These are phyloP conservation scores for Pelargonium fulgidum DNA, from an alignment of 441 rosid species.

Conservation along the genomic window DNA sequence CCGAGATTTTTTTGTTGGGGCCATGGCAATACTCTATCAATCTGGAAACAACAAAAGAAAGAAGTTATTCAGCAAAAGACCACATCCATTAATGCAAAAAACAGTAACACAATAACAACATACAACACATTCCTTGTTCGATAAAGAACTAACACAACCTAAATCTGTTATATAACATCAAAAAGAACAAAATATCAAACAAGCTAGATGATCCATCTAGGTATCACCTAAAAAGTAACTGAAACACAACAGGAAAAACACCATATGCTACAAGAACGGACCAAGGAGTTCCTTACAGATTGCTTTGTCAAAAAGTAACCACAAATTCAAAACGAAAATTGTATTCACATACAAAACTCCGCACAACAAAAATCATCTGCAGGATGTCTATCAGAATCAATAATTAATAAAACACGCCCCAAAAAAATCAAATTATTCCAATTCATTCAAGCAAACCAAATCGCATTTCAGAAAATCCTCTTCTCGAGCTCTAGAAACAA, in stretches of 20 bases:
- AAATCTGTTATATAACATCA: not conserved
- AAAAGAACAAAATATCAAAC: not conserved
- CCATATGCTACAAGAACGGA: not conserved
- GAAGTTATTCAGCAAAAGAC: not conserved
- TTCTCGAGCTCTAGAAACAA: not conserved
- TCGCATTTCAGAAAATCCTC: not conserved
- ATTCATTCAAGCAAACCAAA: slow-evolving; percentile 3
- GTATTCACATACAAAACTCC: not conserved
- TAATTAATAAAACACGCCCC: not conserved
- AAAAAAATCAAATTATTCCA: not conserved
- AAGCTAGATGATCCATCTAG: not conserved
- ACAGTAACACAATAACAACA: not conserved
- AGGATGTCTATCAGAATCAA: not conserved
- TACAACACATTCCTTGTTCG: not conserved
- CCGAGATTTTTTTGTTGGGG: slow-evolving; percentile 63
- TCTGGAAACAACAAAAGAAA: slow-evolving; percentile 22
- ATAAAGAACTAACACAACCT: not conserved
- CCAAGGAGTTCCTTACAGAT: not conserved
- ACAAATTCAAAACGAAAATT: not conserved
- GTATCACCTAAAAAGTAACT: not conserved
- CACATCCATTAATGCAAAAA: slow-evolving; percentile 5
- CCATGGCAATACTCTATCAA: slow-evolving; percentile 41
- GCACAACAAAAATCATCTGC: slow-evolving; percentile 4
- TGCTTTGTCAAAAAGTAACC: not conserved
- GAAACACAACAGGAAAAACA: not conserved